Evolutionary conservation across 176 grass and related monocot species (phyloP), one percentile per base, ranked within the genome.

Genomic region (Oryza meridionalis): DNA sequence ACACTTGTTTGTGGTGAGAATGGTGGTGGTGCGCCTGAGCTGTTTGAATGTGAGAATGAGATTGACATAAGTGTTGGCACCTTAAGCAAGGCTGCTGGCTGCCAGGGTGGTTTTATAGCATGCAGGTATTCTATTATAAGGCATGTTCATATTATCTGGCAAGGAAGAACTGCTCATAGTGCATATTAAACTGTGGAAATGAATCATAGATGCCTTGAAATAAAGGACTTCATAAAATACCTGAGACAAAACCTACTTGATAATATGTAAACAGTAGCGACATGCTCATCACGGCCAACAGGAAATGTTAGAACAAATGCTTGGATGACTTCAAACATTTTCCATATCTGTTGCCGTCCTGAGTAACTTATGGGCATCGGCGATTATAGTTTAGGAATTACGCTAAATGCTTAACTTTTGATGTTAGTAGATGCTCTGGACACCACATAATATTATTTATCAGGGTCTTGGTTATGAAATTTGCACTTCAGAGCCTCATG

Each of bases 41-140:
- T 93, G 46, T 90, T 91, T 81, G 67, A 59, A 69, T 98, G 89
- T 47, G 91, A 98, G 88, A 90, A 90, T 64, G 91, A 89, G 35
- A 86, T 99, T 83, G 96, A 99, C 76, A 96, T 99, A 70, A 81
- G 88, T 85, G 86, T 99, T 67, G 93, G 93, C 55, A 92, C 96
- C 66, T 74, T 99, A 74, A 99, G 96, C 77, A 99, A 99, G 51
- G 96, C 91, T 44, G 89, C 66, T 42, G 93, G 91, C 45, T 99
- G 96, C 84, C 87, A 88, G 21, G 96, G 93, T 81, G 93, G 96
- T 90, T 96, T 99, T 75, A 86, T 99, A 72, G 67, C 93, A 82
- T 92, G 92, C 85, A 99, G 91, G 96, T 93, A 93, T 74, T 86
- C 29, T 67, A 70, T 4, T 65, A 13, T 73, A 68, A 62, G 11